Percentiles rank a stretch among this genome's conserved stretches.
Evolutionary conservation across 352 stramenopile genomes (phyloP).

Genomic region (Globisporangium barbulae): DNA sequence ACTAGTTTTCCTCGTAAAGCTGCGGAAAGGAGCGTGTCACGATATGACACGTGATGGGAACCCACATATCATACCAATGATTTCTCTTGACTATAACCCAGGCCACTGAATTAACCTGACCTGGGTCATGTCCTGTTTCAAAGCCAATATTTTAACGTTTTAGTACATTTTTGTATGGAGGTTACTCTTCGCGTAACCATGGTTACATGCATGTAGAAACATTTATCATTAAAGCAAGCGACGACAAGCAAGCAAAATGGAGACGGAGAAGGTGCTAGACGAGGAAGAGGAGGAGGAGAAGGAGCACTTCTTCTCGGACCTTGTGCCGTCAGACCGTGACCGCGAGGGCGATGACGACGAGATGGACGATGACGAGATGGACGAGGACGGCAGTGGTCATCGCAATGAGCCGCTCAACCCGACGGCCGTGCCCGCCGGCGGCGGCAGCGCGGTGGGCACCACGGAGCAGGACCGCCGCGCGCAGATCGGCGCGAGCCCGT

Average conservation of each 20-base stretch:
- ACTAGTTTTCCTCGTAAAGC: too few relatives aligned
- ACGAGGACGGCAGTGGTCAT: conserved; percentile 7
- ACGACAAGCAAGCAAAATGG: conserved; percentile 8
- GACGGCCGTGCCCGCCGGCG: conserved; percentile 1
- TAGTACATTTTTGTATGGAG: too few relatives aligned
- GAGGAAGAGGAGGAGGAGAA: conserved; percentile 33
- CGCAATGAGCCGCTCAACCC: conserved; percentile 1
- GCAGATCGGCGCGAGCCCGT: conserved; percentile 61
- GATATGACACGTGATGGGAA: too few relatives aligned
- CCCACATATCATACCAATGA: too few relatives aligned
- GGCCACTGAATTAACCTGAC: too few relatives aligned
- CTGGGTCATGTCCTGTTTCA: too few relatives aligned
- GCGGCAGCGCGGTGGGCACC: conserved; percentile 13
- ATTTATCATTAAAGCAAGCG: too few relatives aligned
- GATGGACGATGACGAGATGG: conserved; percentile 17
- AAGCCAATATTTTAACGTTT: too few relatives aligned
- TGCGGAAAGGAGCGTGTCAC: too few relatives aligned
- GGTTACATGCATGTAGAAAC: too few relatives aligned
- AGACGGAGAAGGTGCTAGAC: conserved; percentile 27
- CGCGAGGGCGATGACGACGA: conserved; percentile 17
- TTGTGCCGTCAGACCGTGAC: conserved; percentile 13
- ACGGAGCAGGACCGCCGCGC: conserved; percentile 52
- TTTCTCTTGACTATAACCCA: too few relatives aligned
- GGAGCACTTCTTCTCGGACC: conserved; percentile 31
- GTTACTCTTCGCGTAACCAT: too few relatives aligned